These are phyloP conservation scores for Huntiella bhutanensis DNA, from an alignment of 2,329 filamentous ascomycete species.

Conservation along the genomic window DNA sequence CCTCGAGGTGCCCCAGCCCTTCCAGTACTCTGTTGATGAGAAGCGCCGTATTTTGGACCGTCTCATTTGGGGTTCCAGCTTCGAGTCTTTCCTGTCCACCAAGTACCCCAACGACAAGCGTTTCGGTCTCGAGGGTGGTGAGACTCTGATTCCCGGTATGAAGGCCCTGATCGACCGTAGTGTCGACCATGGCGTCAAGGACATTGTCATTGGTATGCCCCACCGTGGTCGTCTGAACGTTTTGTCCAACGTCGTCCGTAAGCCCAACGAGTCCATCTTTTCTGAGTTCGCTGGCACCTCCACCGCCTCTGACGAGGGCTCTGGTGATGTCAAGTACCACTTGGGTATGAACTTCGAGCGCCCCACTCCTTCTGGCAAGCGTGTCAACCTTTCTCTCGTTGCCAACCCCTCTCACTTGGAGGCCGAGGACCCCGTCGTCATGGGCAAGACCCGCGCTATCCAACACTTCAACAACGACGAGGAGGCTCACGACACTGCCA, in stretches of 20 bases:
- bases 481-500: slow-evolving; percentile 68
- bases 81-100: slow-evolving; percentile 84
- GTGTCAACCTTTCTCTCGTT: slow-evolving; percentile 94
- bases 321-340: slow-evolving; percentile 98
- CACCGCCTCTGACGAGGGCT: slow-evolving; percentile 83
- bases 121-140: slow-evolving; percentile 93
- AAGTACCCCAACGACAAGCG: slow-evolving; percentile 99
- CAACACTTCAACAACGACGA: slow-evolving; percentile 99
- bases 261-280: slow-evolving; percentile 99
- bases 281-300: slow-evolving; percentile 85
- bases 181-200: slow-evolving; percentile 95
- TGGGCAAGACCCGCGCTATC: slow-evolving; percentile 93
- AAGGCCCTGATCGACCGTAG: slow-evolving; percentile 97
- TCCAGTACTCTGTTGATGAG: slow-evolving; percentile 95
- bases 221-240: slow-evolving; percentile 97
- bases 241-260: slow-evolving; percentile 93
- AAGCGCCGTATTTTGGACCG: slow-evolving; percentile 95
- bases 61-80: slow-evolving; percentile 96
- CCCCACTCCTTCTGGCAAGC: slow-evolving; percentile 92
- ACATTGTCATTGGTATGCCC: slow-evolving; percentile 98
- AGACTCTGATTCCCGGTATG: slow-evolving; percentile 95
- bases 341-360: slow-evolving; percentile 99
- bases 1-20: slow-evolving; percentile 80
- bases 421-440: slow-evolving; percentile 91
- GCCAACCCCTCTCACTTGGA: slow-evolving; percentile 97